Percentiles rank a stretch among this genome's conserved stretches.
These are phyloP conservation scores for Vitis rupestris DNA, from an alignment of 164 flowering plant species.

Conservation along the genomic window DNA sequence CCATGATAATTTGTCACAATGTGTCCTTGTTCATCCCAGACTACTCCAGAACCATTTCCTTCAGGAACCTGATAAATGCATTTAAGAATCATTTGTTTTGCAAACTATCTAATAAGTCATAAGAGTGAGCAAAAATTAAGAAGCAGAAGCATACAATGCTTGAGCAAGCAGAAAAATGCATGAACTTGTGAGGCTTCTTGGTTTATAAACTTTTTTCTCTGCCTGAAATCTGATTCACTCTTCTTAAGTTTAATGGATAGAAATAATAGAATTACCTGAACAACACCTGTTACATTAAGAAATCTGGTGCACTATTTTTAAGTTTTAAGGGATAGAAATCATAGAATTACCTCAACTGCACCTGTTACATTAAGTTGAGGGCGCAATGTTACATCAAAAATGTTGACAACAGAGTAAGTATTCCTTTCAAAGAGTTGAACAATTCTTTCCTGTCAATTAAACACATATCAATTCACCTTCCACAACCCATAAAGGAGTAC, in stretches of 20 bases:
- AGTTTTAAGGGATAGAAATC: background rate
- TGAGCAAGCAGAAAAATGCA: background rate
- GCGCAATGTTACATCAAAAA: conserved; percentile 89
- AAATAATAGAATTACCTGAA: too few relatives aligned
- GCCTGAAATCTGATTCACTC: too few relatives aligned
- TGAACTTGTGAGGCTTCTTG: background rate
- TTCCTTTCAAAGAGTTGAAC: conserved; percentile 82
- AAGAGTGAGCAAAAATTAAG: background rate
- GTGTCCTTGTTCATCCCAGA: conserved; percentile 90
- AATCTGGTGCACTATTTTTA: too few relatives aligned
- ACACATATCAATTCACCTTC: conserved; percentile 20
- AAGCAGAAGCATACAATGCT: background rate
- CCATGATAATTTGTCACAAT: conserved; percentile 96
- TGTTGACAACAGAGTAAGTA: conserved; percentile 90
- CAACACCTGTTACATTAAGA: too few relatives aligned
- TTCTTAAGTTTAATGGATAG: too few relatives aligned
- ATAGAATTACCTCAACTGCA: conserved; percentile 74
- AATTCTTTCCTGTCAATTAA: conserved; percentile 68
- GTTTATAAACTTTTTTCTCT: background rate
- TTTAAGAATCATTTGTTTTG: background rate
- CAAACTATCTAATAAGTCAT: background rate
- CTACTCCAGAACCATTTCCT: conserved; percentile 98
- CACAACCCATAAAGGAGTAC: conserved; percentile 3
- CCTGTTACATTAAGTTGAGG: conserved; percentile 91
- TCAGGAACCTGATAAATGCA: conserved; percentile 68